Conservation (phyloP, 306 rosid species). For the Crotalaria pallida region DNA sequence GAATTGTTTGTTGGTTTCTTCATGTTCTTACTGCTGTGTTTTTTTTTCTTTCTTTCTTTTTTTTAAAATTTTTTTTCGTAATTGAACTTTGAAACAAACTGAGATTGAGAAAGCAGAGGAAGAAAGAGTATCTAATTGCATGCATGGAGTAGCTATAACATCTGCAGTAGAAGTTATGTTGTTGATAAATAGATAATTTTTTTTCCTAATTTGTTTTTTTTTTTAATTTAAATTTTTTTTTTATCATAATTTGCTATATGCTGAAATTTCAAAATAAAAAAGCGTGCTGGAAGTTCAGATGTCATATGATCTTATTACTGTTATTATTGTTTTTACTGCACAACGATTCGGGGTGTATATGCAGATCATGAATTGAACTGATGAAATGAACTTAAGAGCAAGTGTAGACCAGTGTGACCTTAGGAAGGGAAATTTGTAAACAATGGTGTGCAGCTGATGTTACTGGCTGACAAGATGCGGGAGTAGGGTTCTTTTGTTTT, state of each 20-base stretch:
- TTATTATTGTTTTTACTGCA: not conserved
- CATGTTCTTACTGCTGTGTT: not conserved
- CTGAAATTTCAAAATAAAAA: not conserved
- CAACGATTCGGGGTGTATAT: not conserved
- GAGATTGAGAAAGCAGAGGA: slow-evolving; percentile 14
- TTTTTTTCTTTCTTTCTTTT: not conserved
- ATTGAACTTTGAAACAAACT: slow-evolving; percentile 8
- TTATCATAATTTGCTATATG: not conserved
- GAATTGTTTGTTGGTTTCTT: slow-evolving; percentile 31
- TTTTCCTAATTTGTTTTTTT: no score
- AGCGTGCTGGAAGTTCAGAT: not conserved
- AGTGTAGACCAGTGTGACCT: not conserved
- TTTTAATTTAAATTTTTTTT: not conserved
- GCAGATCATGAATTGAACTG: not conserved
- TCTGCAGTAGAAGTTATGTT: not conserved
- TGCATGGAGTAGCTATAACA: slow-evolving; percentile 1
- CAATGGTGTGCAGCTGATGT: not conserved
- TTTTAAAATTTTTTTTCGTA: not conserved
- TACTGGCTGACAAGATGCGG: not conserved
- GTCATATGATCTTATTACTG: not conserved
- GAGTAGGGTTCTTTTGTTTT: not conserved
- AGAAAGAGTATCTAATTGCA: not conserved
- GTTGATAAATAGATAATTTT: not conserved
- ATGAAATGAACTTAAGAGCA: slow-evolving; percentile 15
- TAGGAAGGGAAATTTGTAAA: not conserved